Evolutionary conservation across 495 filamentous ascomycete species (phyloP).

Genomic region (Polyplosphaeria fusca): DNA sequence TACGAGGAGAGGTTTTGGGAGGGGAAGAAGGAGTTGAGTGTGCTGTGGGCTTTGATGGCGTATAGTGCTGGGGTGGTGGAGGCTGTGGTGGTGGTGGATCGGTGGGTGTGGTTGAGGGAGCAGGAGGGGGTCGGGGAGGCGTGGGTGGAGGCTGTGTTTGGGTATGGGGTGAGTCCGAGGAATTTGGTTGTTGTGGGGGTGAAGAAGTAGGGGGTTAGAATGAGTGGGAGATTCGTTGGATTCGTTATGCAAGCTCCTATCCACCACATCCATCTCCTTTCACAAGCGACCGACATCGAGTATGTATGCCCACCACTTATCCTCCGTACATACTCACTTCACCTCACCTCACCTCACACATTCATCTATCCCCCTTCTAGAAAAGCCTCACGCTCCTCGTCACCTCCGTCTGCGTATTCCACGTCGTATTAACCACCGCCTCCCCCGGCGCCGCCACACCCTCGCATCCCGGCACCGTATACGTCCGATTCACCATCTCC

Average conservation of each 20-base stretch:
- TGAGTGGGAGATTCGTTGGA: too few species aligned
- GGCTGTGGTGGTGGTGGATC: conserved; percentile 83
- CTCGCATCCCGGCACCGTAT: conserved; percentile 3
- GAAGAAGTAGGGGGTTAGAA: conserved; percentile 53
- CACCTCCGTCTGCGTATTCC: conserved; percentile 6
- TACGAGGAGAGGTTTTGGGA: conserved; percentile 63
- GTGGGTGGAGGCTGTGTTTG: conserved; percentile 93
- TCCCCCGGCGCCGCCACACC: not conserved
- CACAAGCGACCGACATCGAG: too few species aligned
- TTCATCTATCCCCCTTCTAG: not conserved
- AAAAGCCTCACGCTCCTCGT: not conserved
- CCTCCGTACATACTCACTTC: not conserved
- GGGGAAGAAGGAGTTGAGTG: conserved; percentile 77
- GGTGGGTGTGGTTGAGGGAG: conserved; percentile 85
- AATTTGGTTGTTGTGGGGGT: conserved; percentile 89
- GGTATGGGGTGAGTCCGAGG: conserved; percentile 80
- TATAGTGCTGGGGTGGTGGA: conserved; percentile 88
- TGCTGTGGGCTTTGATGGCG: conserved; percentile 92
- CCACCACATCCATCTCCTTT: too few species aligned
- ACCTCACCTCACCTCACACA: not conserved
- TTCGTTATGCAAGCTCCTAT: too few species aligned
- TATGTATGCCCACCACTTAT: too few species aligned
- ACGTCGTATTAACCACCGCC: conserved; percentile 10
- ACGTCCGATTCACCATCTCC: conserved; percentile 31
- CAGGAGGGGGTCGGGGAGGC: conserved; percentile 52